Evolutionary conservation across 2,329 filamentous ascomycete genomes (phyloP), one percentile per base, ranked within the genome.

Genomic region (Stemphylium lycopersici): DNA sequence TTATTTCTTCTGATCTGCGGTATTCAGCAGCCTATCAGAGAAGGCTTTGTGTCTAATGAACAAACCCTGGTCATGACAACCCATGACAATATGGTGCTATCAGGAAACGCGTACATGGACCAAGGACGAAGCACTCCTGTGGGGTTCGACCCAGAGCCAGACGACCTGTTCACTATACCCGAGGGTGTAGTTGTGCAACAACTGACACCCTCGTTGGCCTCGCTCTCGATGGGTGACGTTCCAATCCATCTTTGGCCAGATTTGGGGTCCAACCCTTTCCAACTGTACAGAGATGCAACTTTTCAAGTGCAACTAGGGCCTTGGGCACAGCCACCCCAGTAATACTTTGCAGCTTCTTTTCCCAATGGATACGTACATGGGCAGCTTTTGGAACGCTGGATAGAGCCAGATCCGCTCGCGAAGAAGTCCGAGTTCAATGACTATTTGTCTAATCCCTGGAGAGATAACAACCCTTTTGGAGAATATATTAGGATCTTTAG

Each of bases 361-460:
- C 57, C 49, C 3, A 48, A 48, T 16, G 43, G 45, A 13, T 24
- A 31, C 3, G 26, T 16, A 10, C 46, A 50, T 22, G 49, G 58
- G 7, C 46, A 46, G 1, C 33, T 63, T 10, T 34, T 62, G 31
- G 34, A 59, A 4, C 37, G 48, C 11, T 62, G 61, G 61, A 6
- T 13, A 7, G 26, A 31, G 11, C 26, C 26, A 13, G 80, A 50
- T 20, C 52, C 37, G 10, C 39, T 29, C n/a, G 38, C 38, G 12
- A n/a, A 33, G 3, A 38, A 34, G 2, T 32, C 37, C 4, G 22
- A 56, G 38, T 51, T 47, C 43, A 56, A 56, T 20, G 52, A 56
- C 32, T 56, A 43, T 36, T 16, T 51, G 3, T 29, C 52, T n/a
- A 6, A 11, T 10, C 26, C 41, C 34, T 55, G 52, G 52, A 44